phyloP scores from a whole-genome alignment of 306 rosid species.

The Dalbergia cultrata region DNA sequence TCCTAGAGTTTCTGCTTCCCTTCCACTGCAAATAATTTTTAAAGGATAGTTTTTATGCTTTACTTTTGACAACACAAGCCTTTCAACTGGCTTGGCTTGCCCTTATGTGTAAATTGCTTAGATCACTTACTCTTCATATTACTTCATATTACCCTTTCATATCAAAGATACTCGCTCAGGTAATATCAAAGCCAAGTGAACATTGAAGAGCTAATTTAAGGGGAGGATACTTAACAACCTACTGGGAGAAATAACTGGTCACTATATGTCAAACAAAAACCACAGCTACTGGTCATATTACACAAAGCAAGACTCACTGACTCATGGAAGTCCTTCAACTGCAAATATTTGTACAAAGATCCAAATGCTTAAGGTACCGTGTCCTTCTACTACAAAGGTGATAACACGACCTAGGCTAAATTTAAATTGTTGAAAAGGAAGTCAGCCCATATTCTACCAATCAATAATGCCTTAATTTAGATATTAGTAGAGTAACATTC shows the following conservation, averaged over 20 bases:
- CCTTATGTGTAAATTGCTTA: not conserved
- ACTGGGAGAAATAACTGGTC: constrained; percentile 11
- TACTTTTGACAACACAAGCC: not conserved
- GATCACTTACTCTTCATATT: not conserved
- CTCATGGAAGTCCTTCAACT: constrained; percentile 50
- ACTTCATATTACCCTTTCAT: no score
- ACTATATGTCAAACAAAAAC: constrained; percentile 13
- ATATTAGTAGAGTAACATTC: constrained; percentile 42
- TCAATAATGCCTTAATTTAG: constrained; percentile 32
- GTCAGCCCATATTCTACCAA: constrained; percentile 47
- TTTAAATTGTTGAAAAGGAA: constrained; percentile 31
- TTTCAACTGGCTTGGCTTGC: constrained; percentile 5
- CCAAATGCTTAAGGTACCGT: constrained; percentile 24
- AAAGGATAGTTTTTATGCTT: not conserved
- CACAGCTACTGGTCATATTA: constrained; percentile 30
- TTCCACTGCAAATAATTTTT: not conserved
- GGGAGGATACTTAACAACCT: constrained; percentile 5
- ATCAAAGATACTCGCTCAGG: constrained; percentile 11
- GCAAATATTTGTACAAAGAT: constrained; percentile 67
- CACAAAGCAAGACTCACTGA: constrained; percentile 38
- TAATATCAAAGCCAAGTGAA: constrained; percentile 23
- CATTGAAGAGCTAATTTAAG: no score
- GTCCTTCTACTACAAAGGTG: constrained; percentile 38
- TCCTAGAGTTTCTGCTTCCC: not conserved
- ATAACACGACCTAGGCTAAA: constrained; percentile 40